Base-by-base conservation (phyloP, 352 stramenopile species). In the Pythium myriotylum region DNA sequence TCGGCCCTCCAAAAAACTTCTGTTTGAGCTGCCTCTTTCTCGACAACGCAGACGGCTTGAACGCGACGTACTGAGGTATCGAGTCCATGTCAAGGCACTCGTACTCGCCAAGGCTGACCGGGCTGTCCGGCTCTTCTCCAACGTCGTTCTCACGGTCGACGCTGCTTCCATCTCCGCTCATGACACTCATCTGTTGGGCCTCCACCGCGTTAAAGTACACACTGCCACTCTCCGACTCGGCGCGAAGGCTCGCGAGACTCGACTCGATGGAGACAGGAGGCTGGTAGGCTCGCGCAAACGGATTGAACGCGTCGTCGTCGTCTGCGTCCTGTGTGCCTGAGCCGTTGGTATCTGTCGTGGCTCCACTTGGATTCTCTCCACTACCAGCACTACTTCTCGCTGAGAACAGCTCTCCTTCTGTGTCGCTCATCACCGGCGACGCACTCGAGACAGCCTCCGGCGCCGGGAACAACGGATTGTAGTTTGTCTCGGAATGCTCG, bases 81-180 rank as follows among this genome's bases (percentile, higher is more conserved):
- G 82, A 83, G 24, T 86, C 74, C 48, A 88, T 77, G 4, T 90
- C 81, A 26, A 92, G 62, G 39, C 82, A 92, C 54, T 92, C 82
- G 42, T 89, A 92, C 27, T 88, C 82, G 9, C 67, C 67, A 29
- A 92, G 51, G 54, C 75, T 84, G 43, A 89, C 77, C 5, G 76
- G 76, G 54, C 74, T 88, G 29, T 82, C 72, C 2, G 69, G 69
- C 5, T 68, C 60, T 9, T 77, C 65, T 2, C 22, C 43, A 23
- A 23, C 37, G 2, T 62, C 43, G 6, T 58, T 20, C 10, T 70
- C 54, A 5, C 48, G 22, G 39, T 61, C 51, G 2, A 40, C 67
- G 32, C 68, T 56, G 60, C 59, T 46, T 16, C 29, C 33, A 4
- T 37, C 48, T 4, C 35, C 48, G 13, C 20, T 65, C 35, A 48